Percentiles rank a stretch among this genome's conserved stretches.
Evolutionary conservation across 352 stramenopile genomes (phyloP).

Genomic region (Globisporangium spinosum): DNA sequence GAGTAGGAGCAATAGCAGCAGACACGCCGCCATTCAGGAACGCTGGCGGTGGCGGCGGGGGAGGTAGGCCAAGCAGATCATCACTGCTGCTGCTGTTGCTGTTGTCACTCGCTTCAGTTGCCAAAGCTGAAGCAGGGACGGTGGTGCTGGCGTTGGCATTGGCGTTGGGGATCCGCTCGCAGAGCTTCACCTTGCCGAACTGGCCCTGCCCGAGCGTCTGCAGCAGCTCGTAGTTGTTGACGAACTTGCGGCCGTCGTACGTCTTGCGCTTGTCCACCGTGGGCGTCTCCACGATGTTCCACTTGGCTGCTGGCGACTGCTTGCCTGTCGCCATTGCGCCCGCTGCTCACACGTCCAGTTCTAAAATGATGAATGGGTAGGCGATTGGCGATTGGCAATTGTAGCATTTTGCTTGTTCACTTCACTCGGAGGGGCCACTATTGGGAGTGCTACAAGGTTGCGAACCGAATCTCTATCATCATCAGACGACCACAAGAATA

Average conservation of each 20-base stretch:
- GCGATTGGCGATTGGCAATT: not conserved
- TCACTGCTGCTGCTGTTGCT: not conserved
- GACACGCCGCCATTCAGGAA: slow-evolving; percentile 5
- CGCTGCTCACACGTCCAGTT: too few species aligned
- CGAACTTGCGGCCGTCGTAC: slow-evolving; percentile 41
- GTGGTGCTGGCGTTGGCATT: not conserved
- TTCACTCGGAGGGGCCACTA: too few species aligned
- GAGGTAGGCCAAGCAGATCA: slow-evolving; percentile 4
- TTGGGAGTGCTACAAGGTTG: too few species aligned
- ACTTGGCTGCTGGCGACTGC: slow-evolving; percentile 13
- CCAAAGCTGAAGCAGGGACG: not conserved
- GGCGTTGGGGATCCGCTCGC: slow-evolving; percentile 47
- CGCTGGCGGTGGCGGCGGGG: slow-evolving; percentile 10
- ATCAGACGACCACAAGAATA: too few species aligned
- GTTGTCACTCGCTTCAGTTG: not conserved
- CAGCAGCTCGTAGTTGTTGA: slow-evolving; percentile 82
- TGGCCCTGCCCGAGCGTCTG: slow-evolving; percentile 67
- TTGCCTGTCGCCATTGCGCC: not conserved
- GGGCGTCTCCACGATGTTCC: slow-evolving; percentile 73
- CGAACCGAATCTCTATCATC: too few species aligned
- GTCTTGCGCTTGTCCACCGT: slow-evolving; percentile 45
- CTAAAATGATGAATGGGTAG: too few species aligned
- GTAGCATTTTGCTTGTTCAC: not conserved
- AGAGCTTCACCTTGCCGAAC: slow-evolving; percentile 87
- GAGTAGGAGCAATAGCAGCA: slow-evolving; percentile 4